Evolutionary conservation across 805 yeast species (phyloP).

Genomic region (Torulaspora maleeae): DNA sequence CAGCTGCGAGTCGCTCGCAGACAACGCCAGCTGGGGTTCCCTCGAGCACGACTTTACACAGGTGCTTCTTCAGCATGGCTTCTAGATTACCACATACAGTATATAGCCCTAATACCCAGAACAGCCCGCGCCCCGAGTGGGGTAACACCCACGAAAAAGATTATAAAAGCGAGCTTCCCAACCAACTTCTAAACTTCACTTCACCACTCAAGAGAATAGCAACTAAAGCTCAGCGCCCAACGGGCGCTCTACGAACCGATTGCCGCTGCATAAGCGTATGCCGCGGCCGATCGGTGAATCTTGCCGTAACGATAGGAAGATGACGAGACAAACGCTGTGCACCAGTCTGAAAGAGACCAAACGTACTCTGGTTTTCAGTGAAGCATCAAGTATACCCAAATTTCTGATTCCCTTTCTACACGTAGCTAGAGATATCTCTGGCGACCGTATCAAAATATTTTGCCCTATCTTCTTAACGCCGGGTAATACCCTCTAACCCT

Average conservation of each 20-base stretch:
- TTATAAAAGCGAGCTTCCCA: not conserved
- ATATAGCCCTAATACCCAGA: not conserved
- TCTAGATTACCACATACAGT: not conserved
- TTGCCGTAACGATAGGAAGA: constrained; percentile 12
- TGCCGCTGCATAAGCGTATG: constrained; percentile 6
- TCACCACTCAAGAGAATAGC: not conserved
- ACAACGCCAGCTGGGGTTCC: constrained; percentile 2
- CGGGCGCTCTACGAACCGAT: not conserved
- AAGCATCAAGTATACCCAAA: constrained; percentile 39
- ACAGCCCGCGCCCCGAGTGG: not conserved
- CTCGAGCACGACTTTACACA: constrained; percentile 6
- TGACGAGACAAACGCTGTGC: constrained; percentile 39
- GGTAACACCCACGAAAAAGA: not conserved
- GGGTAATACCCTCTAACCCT: no score
- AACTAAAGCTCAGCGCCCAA: no score
- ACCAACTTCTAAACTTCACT: not conserved
- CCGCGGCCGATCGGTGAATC: not conserved
- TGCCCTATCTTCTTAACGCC: no score
- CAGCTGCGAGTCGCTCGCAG: constrained; percentile 5
- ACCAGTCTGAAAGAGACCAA: constrained; percentile 34
- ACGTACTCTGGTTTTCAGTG: constrained; percentile 36
- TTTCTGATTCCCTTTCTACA: constrained; percentile 33
- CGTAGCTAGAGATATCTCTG: no score
- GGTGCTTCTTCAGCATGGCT: constrained; percentile 7
- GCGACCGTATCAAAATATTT: no score